phyloP scores from a whole-genome alignment of 768 basidiomycete species.

The Tephrocybe sp. region DNA sequence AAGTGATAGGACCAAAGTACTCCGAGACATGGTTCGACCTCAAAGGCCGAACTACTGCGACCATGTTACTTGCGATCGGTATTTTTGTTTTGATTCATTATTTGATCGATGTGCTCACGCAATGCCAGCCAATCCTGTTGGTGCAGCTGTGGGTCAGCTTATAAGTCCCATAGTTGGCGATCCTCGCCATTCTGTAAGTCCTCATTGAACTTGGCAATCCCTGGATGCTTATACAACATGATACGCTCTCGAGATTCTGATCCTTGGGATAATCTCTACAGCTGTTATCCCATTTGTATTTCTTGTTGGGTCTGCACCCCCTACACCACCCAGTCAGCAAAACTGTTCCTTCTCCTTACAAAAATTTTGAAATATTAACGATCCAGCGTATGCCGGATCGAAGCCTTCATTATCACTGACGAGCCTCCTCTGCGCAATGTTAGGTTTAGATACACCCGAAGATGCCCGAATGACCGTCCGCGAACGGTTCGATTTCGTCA shows the following conservation, averaged over 20 bases:
- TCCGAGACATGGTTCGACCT: slow-evolving; percentile 86
- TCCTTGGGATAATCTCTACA: slow-evolving; percentile 72
- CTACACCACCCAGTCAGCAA: slow-evolving; percentile 73
- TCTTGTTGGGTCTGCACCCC: slow-evolving; percentile 61
- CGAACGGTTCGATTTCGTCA: slow-evolving; percentile 71
- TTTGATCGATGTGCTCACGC: neutral
- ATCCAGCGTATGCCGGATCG: slow-evolving; percentile 64
- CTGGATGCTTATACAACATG: neutral
- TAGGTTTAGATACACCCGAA: slow-evolving; percentile 38
- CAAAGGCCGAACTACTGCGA: slow-evolving; percentile 75
- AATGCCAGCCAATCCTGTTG: slow-evolving; percentile 66
- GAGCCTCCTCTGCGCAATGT: slow-evolving; percentile 54
- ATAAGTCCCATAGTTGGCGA: slow-evolving; percentile 62
- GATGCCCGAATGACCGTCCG: slow-evolving; percentile 59
- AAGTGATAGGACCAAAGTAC: slow-evolving; percentile 77
- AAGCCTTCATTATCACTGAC: slow-evolving; percentile 51
- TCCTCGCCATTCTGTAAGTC: slow-evolving; percentile 57
- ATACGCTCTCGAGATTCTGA: slow-evolving; percentile 50
- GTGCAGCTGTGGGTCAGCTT: slow-evolving; percentile 71
- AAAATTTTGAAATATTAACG: slow-evolving; percentile 9
- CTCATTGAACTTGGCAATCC: neutral
- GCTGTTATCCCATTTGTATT: slow-evolving; percentile 58
- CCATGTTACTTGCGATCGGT: slow-evolving; percentile 57
- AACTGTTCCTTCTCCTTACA: neutral
- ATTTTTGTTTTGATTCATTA: neutral